Evolutionary conservation across 2,329 filamentous ascomycete species (phyloP), one percentile per base, ranked within the genome.

Genomic region (Pestalotiopsis sp.): DNA sequence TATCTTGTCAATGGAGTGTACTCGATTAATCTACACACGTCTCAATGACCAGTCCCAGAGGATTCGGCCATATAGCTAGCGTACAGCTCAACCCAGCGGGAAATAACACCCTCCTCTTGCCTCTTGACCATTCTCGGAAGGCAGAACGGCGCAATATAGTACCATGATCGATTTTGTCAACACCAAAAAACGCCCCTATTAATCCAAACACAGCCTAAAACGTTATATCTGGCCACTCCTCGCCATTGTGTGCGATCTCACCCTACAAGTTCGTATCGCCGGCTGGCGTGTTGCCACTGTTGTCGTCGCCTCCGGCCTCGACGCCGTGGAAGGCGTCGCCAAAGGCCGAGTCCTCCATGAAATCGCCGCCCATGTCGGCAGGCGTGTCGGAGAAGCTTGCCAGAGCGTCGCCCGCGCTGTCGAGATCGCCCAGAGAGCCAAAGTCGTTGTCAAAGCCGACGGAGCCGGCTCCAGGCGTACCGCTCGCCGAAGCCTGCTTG

Each of bases 271-370:
- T 73, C 52, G 25, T 62, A 36, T 73, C 73, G 20, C 75, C 77
- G 9, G 73, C 75, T 11, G 77, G 76, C 0, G 77, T 78, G 59
- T 72, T 73, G 17, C 73, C 73, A n/a, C 71, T 73, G n/a, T 74
- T 72, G 20, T 75, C 72, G 20, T 60, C 68, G 25, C 65, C 65
- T 27, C 20, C 59, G 27, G 27, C 41, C 27, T 84, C 85, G 13
- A 90, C 86, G 4, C 87, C 89, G 74, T 94, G 92, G 80, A 95
- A 93, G 0, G 93, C 93, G 74, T 96, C 92, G 2, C 92, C 93
- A 81, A 96, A 96, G 1, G 92, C 93, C 45, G 91, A 93, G 75
- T 94, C 92, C 71, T 91, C 91, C 82, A 91, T 87, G 73, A 88
- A 78, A 9, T 86, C 88, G 57, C 89, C 87, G 25, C 83, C 87